Percentiles rank a stretch among this genome's conserved stretches.
These are phyloP conservation scores for Aureobasidium sp. DNA, from an alignment of 2,329 filamentous ascomycete species.

Conservation along the genomic window DNA sequence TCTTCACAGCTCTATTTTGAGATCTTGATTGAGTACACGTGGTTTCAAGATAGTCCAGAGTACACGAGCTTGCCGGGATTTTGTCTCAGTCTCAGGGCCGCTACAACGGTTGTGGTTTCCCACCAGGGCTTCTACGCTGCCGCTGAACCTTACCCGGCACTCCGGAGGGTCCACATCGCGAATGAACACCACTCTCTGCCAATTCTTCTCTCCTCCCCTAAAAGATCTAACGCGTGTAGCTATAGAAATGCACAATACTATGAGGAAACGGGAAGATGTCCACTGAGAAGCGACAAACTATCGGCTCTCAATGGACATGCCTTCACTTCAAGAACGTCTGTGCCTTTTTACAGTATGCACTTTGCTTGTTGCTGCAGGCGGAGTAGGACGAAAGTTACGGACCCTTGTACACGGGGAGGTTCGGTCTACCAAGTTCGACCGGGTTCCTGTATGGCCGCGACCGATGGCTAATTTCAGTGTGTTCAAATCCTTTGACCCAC, in stretches of 20 bases:
- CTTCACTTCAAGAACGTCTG: too few relatives aligned
- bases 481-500: slow-evolving; percentile 4
- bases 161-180: background rate
- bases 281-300: too few relatives aligned
- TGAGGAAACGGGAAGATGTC: too few relatives aligned
- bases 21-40: background rate
- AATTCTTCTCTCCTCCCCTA: background rate
- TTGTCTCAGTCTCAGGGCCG: slow-evolving; percentile 7
- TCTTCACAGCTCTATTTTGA: background rate
- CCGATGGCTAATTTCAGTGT: background rate
- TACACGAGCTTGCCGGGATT: background rate
- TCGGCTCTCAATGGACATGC: too few relatives aligned
- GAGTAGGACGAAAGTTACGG: too few relatives aligned
- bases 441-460: background rate
- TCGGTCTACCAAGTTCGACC: background rate
- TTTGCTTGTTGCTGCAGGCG: too few relatives aligned
- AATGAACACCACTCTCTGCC: slow-evolving; percentile 11
- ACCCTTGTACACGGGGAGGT: too few relatives aligned
- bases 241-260: too few relatives aligned
- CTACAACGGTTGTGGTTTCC: background rate
- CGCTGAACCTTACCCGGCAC: background rate
- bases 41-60: background rate
- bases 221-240: too few relatives aligned
- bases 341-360: too few relatives aligned
- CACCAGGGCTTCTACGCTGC: slow-evolving; percentile 3